phyloP scores from a whole-genome alignment of 495 filamentous ascomycete genomes.

The Neurospora sp. region DNA sequence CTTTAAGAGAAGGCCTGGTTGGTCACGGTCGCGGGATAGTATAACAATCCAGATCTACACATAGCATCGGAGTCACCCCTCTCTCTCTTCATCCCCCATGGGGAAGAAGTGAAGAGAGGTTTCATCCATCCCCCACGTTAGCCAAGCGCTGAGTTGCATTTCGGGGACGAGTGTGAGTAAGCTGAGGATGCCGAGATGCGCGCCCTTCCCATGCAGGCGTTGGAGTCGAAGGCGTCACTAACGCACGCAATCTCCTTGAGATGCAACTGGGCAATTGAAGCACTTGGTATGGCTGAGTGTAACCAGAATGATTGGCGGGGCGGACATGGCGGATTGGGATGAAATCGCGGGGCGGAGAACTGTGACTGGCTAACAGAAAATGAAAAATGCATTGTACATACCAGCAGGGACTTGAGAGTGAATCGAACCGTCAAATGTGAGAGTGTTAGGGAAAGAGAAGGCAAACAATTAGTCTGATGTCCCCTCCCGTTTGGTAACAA shows the following conservation, averaged over 20 bases:
- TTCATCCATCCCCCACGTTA: neutral
- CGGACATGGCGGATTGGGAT: neutral
- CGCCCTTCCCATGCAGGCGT: neutral
- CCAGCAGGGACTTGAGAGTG: neutral
- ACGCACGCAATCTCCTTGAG: conserved; percentile 21
- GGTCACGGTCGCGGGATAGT: neutral
- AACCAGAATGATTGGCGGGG: neutral
- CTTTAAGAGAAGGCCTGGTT: neutral
- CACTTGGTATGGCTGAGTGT: neutral
- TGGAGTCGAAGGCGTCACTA: conserved; percentile 16
- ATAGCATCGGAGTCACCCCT: neutral
- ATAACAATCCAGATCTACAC: neutral
- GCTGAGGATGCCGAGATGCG: neutral
- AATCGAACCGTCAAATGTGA: neutral
- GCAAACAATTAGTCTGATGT: neutral
- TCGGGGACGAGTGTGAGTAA: neutral
- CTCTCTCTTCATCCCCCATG: neutral
- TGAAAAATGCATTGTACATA: neutral
- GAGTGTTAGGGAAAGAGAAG: neutral
- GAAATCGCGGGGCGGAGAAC: neutral
- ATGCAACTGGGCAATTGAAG: conserved; percentile 10
- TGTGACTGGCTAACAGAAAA: neutral
- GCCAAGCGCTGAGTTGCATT: neutral
- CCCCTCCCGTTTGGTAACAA: neutral
- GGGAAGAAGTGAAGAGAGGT: neutral